Percentiles rank a stretch among this genome's conserved stretches.
These are phyloP conservation scores for Termitomyces sp. DNA, from an alignment of 768 basidiomycete species.

Conservation along the genomic window DNA sequence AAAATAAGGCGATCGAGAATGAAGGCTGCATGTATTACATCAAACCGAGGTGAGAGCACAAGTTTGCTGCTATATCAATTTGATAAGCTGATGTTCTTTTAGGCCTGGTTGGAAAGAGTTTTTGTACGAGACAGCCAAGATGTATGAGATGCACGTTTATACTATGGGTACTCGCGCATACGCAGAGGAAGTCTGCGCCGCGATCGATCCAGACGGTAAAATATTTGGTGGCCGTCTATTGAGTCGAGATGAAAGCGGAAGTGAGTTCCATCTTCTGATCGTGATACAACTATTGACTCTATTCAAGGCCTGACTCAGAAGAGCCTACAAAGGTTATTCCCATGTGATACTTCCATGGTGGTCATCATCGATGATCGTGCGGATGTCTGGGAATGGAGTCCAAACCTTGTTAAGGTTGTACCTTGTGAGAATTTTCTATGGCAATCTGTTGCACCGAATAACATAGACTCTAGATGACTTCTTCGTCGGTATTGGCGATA, in stretches of 20 bases:
- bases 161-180: constrained; percentile 99
- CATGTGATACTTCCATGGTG: constrained; percentile 97
- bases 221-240: constrained; percentile 86
- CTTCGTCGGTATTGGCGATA: constrained; percentile 97
- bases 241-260: constrained; percentile 94
- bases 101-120: constrained; percentile 85
- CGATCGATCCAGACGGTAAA: constrained; percentile 85
- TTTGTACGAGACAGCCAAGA: constrained; percentile 58
- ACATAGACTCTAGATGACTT: constrained; percentile 70
- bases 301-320: constrained; percentile 82
- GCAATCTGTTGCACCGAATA: background rate
- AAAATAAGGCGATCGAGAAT: constrained; percentile 58
- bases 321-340: constrained; percentile 87
- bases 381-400: constrained; percentile 98
- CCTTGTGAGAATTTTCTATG: constrained; percentile 61
- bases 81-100: constrained; percentile 10
- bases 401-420: constrained; percentile 94
- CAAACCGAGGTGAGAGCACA: constrained; percentile 76
- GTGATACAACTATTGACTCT: constrained; percentile 5
- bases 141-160: constrained; percentile 99
- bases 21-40: constrained; percentile 96
- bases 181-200: constrained; percentile 90
- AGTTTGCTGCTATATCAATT: background rate
- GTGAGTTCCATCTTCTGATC: constrained; percentile 41
- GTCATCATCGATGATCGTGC: constrained; percentile 98